These are phyloP conservation scores for Paspalum vaginatum DNA, from an alignment of 176 grass and related monocot species.

Conservation along the genomic window DNA sequence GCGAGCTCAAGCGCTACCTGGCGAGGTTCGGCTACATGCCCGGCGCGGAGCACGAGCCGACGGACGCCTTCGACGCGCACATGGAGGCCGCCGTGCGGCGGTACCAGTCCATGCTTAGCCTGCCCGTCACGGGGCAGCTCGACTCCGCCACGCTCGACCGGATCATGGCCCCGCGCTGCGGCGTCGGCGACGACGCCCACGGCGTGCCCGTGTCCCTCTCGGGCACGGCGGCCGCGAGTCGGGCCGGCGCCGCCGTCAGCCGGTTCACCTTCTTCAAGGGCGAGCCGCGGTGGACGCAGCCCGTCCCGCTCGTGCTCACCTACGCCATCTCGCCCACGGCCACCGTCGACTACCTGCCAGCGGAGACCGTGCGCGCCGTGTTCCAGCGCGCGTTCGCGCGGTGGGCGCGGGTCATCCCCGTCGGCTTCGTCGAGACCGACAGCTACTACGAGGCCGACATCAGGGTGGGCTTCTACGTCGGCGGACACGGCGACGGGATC, in stretches of 20 bases:
- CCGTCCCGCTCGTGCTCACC: slow-evolving; percentile 60
- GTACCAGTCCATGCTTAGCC: slow-evolving; percentile 67
- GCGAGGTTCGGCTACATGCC: slow-evolving; percentile 76
- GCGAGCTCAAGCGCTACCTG: slow-evolving; percentile 75
- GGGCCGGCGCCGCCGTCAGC: slow-evolving; percentile 30
- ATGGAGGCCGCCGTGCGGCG: slow-evolving; percentile 64
- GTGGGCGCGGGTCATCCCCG: slow-evolving; percentile 79
- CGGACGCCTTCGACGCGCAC: slow-evolving; percentile 69
- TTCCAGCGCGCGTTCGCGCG: slow-evolving; percentile 73
- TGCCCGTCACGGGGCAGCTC: slow-evolving; percentile 71
- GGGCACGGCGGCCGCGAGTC: background rate
- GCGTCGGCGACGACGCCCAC: slow-evolving; percentile 59
- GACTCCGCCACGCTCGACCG: slow-evolving; percentile 60
- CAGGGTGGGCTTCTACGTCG: slow-evolving; percentile 77
- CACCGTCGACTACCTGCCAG: slow-evolving; percentile 60
- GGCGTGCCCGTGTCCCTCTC: slow-evolving; percentile 4
- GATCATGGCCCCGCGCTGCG: slow-evolving; percentile 78
- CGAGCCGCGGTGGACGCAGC: slow-evolving; percentile 61
- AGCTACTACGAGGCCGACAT: slow-evolving; percentile 65
- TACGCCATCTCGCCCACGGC: slow-evolving; percentile 66
- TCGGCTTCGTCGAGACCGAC: slow-evolving; percentile 61
- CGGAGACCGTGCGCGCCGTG: slow-evolving; percentile 49
- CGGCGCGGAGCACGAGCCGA: slow-evolving; percentile 4
- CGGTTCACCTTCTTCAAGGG: slow-evolving; percentile 77
- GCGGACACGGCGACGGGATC: slow-evolving; percentile 81